Base-by-base conservation (phyloP, 1,139 yeast species). In the Spencermartinsiella ligniputridi region DNA sequence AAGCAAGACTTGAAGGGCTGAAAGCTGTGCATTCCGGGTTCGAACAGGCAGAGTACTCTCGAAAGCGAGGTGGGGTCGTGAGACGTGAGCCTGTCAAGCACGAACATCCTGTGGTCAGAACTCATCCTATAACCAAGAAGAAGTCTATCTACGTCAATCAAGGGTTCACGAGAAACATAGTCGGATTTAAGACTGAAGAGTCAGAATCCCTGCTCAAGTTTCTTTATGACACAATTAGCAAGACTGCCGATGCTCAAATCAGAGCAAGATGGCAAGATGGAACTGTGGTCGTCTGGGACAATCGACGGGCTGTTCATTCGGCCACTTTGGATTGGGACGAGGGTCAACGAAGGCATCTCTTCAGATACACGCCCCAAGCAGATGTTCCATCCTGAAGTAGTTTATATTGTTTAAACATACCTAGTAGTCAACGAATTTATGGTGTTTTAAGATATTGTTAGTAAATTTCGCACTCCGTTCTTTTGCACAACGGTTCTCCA, bases 281-380 rank as follows among this genome's bases (percentile, higher is more conserved):
- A 32, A 67, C 81, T 19, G 79, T 78, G 36, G 80, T 75, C 17
- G 71, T 76, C 41, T 78, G 88, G 85, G 89, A 83, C 56, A 82
- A 82, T 64, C 72, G 89, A 63, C 68, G 81, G 55, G 76, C 78
- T 25, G 65, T 74, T 36, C 89, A 83, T 61, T 68, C 83, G 22
- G 87, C 87, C 8, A 68, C 78, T 37, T 68, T 76, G 45, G 88
- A 82, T 62, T 80, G 83, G 81, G 76, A 71, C 22, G 67, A 72
- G 6, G 74, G 72, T 18, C 70, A 69, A 22, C 64, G 73, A 25
- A 72, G 87, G 61, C 82, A 78, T 48, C 61, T 62, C 29, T 62
- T 58, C 47, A 45, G 67, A 39, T 44, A 57, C 37, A 63, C 67
- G 27, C 67, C 67, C 11, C 64, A 60, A 44, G 66, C 67, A 18